Evolutionary conservation across 208 protist species (phyloP).

Genomic region (Trypanosoma congolense): DNA sequence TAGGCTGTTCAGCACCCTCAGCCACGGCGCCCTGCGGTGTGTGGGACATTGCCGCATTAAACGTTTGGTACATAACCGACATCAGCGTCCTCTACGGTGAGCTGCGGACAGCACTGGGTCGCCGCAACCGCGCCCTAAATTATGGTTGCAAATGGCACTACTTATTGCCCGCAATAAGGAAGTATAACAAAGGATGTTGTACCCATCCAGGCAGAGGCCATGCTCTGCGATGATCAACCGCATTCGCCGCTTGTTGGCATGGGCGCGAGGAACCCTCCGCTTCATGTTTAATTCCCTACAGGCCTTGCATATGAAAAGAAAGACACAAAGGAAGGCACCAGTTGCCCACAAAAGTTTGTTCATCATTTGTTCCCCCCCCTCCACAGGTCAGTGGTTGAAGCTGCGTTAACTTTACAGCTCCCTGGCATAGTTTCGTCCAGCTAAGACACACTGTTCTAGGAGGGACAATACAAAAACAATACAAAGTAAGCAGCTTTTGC

Average conservation of each 20-base stretch:
- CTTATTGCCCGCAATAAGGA: conserved; percentile 72
- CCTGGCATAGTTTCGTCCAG: too few relatives aligned
- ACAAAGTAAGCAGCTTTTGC: too few relatives aligned
- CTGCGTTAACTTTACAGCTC: too few relatives aligned
- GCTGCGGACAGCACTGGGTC: not conserved
- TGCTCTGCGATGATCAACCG: conserved; percentile 57
- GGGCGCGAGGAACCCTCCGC: conserved; percentile 65
- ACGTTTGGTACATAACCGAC: conserved; percentile 22
- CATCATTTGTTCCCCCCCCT: too few relatives aligned
- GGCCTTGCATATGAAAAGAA: not conserved
- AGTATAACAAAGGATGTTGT: conserved; percentile 63
- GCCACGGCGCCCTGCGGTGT: not conserved
- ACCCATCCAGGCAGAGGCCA: conserved; percentile 33
- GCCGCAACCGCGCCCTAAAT: not conserved
- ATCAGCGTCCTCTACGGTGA: conserved; percentile 8
- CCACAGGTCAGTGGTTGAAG: too few relatives aligned
- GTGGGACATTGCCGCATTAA: conserved; percentile 14
- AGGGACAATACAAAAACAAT: too few relatives aligned
- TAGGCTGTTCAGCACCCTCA: not conserved
- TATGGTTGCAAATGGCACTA: conserved; percentile 26
- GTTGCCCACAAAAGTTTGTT: too few relatives aligned
- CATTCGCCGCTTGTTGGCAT: conserved; percentile 75
- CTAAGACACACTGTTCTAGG: too few relatives aligned
- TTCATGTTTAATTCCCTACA: conserved; percentile 44
- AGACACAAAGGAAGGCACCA: too few relatives aligned